phyloP scores from a whole-genome alignment of 148 eudicot genomes.

The Amaranthus palmeri region DNA sequence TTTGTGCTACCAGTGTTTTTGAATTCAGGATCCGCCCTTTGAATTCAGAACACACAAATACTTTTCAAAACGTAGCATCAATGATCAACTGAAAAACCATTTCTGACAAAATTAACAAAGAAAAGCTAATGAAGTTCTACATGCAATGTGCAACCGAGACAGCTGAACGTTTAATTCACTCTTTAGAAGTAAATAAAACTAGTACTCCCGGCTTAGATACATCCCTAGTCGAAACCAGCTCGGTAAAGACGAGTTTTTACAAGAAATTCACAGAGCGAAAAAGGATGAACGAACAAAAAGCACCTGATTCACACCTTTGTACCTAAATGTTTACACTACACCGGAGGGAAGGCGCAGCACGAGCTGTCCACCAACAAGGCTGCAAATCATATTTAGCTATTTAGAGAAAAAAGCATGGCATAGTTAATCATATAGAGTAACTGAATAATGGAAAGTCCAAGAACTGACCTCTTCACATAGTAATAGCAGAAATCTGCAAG shows the following conservation, averaged over 20 bases:
- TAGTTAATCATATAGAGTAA: not conserved
- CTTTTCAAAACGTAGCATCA: no score
- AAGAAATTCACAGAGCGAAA: not conserved
- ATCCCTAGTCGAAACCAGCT: constrained; percentile 2
- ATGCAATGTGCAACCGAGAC: not conserved
- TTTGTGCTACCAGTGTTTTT: no score
- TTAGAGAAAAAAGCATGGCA: not conserved
- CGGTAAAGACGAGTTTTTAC: constrained; percentile 6
- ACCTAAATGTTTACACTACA: constrained; percentile 23
- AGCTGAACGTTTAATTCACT: not conserved
- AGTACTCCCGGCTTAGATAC: not conserved
- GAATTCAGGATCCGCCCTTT: no score
- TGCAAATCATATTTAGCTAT: constrained; percentile 14
- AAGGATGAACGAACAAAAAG: not conserved
- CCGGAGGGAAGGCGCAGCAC: constrained; percentile 47
- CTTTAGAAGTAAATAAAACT: not conserved
- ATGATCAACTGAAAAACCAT: no score
- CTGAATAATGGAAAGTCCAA: not conserved
- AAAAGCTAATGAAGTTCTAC: no score
- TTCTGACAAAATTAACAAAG: no score
- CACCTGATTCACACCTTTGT: constrained; percentile 6
- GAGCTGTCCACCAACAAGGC: constrained; percentile 44
- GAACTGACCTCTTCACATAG: constrained; percentile 38
- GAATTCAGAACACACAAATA: no score
- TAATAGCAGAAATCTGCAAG: constrained; percentile 50